Base-by-base conservation (phyloP, 2,329 filamentous ascomycete genomes). In the Epichloe glyceriae region DNA sequence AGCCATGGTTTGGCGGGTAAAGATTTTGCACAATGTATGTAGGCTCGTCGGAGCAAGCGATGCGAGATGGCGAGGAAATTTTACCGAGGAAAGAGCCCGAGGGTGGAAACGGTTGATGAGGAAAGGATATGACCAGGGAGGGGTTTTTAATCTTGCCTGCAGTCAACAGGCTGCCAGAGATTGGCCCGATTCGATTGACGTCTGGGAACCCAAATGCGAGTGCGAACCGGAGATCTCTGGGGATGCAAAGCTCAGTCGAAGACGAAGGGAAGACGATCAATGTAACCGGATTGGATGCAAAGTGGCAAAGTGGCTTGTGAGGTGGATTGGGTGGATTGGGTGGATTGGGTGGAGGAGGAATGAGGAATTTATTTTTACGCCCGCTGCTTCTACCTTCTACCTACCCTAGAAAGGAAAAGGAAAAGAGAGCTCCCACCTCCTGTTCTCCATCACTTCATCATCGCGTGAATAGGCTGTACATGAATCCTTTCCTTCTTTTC, bases 401-500 rank as follows among this genome's bases (percentile, higher is more conserved):
- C 41, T 46, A 38, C 35, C 46, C 46, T 39, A 22, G 35, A 30
- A 30, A 47, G n/a, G 11, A 26, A 15, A 30, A 47, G 11, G 8
- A 26, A 15, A 2, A 6, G 17, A 38, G 19, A 12, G 17, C 30
- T 34, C n/a, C 7, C 5, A 30, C 41, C 1, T 26, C 3, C n/a
- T 15, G 10, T 19, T 12, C 33, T 14, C 15, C 14, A 11, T n/a
- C 22, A 30, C 33, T 12, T 20, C 4, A 45, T 19, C 47, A 50
- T 35, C 56, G 46, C n/a, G 52, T 51, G 40, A 57, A 52, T 5
- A 54, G 26, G 11, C 49, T 50, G 4, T 52, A 50, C n/a, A 57
- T 54, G 22, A 57, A 51, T 34, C 55, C 53, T 47, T 52, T 56
- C 34, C 50, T 54, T 46, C 51, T 54, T 20, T 35, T 55, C 8